Base-by-base conservation (phyloP, 768 basidiomycete genomes). In the Bullera alba region DNA sequence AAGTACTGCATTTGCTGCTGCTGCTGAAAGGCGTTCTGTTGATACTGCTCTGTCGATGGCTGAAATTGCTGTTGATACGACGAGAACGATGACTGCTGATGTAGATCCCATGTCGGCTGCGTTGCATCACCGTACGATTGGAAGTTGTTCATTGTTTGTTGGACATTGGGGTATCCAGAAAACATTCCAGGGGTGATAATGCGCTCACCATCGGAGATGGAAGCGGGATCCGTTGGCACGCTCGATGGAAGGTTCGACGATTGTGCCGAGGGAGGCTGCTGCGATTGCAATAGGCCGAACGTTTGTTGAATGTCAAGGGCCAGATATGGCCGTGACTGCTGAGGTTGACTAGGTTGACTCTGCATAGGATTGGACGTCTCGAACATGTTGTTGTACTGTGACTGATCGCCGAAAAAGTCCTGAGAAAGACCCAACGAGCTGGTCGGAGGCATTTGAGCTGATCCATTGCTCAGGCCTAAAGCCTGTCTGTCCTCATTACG, bases 271-370 rank as follows among this genome's bases (percentile, higher is more conserved):
- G 57, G 28, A 14, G 46, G 27, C 16, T 51, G 49, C 8, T 49
- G 50, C 15, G 38, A 44, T 8, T 47, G 19, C 26, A 48, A 49
- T 22, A 46, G 35, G n/a, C 29, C 38, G 15, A 46, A 39, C 35
- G 16, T 51, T n/a, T n/a, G n/a, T n/a, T n/a, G n/a, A 12, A 53
- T 54, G 35, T 58, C 53, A 4, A 51, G 46, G 17, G 49, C 47
- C 22, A 54, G 48, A 17, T 48, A 25, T 5, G 57, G 57, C 8
- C 50, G 46, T n/a, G n/a, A n/a, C n/a, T n/a, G n/a, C n/a, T n/a
- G n/a, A 43, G 17, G 17, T n/a, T 28, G 42, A 43, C n/a, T n/a
- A n/a, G n/a, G n/a, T n/a, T n/a, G n/a, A n/a, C n/a, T n/a, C n/a
- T n/a, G n/a, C n/a, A n/a, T n/a, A n/a, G n/a, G n/a, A n/a, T n/a